phyloP scores from a whole-genome alignment of 495 filamentous ascomycete species.

The Aspergillus affinis region DNA sequence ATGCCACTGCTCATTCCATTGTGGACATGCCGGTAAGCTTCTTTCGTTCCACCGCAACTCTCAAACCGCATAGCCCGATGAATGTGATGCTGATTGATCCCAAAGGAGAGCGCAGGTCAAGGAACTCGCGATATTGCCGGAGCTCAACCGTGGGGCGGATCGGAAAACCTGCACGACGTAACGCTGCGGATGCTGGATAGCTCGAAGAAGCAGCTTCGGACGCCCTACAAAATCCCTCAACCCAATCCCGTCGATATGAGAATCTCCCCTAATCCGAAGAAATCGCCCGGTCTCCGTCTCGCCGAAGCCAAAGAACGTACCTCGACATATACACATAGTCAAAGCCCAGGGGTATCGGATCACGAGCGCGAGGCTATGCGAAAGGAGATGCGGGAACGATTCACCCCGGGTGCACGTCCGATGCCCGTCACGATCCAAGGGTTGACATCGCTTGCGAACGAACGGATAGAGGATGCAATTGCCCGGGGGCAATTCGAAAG shows the following conservation, averaged over 20 bases:
- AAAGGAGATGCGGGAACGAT: conserved; percentile 75
- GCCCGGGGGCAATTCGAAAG: conserved; percentile 88
- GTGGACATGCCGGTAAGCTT: conserved; percentile 57
- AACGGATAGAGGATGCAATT: conserved; percentile 93
- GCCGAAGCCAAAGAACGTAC: conserved; percentile 78
- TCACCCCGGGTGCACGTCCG: conserved; percentile 67
- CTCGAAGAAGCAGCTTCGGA: conserved; percentile 69
- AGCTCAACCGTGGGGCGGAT: conserved; percentile 75
- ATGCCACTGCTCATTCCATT: conserved; percentile 69
- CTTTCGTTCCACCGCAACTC: background rate
- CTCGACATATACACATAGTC: conserved; percentile 65
- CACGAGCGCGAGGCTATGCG: conserved; percentile 68
- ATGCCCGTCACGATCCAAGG: conserved; percentile 80
- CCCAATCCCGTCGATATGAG: conserved; percentile 59
- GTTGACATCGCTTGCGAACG: conserved; percentile 80
- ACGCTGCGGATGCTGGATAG: conserved; percentile 83
- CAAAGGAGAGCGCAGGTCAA: conserved; percentile 60
- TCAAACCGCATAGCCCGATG: background rate
- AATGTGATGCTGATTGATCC: background rate
- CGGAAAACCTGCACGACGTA: conserved; percentile 69
- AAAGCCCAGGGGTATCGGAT: conserved; percentile 59
- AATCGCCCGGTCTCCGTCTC: conserved; percentile 56
- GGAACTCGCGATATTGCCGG: conserved; percentile 72
- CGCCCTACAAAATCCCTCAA: conserved; percentile 50
- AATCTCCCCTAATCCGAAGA: conserved; percentile 48